These are phyloP conservation scores for Globisporangium polare DNA, from an alignment of 352 stramenopile genomes.

Conservation along the genomic window DNA sequence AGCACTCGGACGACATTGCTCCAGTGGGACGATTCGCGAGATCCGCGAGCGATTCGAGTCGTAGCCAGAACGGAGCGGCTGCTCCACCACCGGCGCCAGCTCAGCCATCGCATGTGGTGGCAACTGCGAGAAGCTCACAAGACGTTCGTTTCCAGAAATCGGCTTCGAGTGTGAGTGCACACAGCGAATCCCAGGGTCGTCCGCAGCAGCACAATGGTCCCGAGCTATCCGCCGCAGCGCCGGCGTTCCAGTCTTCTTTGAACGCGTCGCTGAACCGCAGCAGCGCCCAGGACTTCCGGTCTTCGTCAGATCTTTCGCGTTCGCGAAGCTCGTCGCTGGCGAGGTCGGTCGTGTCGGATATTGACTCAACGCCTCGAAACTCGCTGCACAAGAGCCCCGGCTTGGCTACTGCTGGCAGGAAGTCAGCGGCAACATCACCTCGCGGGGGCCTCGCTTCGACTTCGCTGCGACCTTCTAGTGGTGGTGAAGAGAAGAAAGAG, in stretches of 20 bases:
- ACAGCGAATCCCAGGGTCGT: not conserved
- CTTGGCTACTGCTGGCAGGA: not conserved
- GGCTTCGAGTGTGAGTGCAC: not conserved
- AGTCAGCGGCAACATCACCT: not conserved
- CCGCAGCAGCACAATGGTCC: not conserved
- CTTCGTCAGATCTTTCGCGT: slow-evolving; percentile 14
- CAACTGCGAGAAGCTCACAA: slow-evolving; percentile 34
- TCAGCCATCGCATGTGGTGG: not conserved
- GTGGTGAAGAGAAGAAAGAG: slow-evolving; percentile 21
- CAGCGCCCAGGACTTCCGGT: slow-evolving; percentile 20
- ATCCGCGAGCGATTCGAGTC: slow-evolving; percentile 11
- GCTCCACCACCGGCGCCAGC: not conserved
- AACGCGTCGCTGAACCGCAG: slow-evolving; percentile 6
- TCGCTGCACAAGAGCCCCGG: slow-evolving; percentile 12
- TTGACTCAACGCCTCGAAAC: slow-evolving; percentile 6
- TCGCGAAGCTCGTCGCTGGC: slow-evolving; percentile 17
- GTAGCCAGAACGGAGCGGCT: not conserved
- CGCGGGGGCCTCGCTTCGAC: slow-evolving; percentile 7
- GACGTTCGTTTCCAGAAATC: slow-evolving; percentile 44
- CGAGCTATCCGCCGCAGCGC: not conserved
- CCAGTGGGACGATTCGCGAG: slow-evolving; percentile 2
- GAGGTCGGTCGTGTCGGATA: slow-evolving; percentile 12
- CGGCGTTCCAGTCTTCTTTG: slow-evolving; percentile 12
- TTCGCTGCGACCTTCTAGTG: slow-evolving; percentile 14
- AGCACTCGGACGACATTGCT: not conserved